phyloP scores from a whole-genome alignment of 192 early-diverging fungal species.

The Pilaira anomala region DNA sequence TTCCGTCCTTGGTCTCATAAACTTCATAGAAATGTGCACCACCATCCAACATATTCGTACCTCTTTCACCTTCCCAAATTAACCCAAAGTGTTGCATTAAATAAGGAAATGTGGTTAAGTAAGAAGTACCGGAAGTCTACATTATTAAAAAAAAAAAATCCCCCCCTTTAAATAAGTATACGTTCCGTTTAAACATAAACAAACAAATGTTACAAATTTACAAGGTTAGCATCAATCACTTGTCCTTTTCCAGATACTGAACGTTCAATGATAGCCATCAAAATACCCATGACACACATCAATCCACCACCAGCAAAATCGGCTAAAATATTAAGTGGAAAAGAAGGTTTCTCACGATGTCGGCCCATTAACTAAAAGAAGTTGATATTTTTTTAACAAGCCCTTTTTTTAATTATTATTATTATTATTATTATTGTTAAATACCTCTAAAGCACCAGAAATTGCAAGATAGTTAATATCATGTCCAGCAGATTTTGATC shows the following conservation, averaged over 20 bases:
- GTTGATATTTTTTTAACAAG: too few relatives aligned
- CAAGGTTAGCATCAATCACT: slow-evolving; percentile 60
- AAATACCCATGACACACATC: slow-evolving; percentile 60
- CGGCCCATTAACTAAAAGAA: slow-evolving; percentile 43
- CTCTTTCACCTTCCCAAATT: slow-evolving; percentile 49
- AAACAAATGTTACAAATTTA: slow-evolving; percentile 15
- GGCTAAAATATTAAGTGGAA: slow-evolving; percentile 40
- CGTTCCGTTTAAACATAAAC: not conserved
- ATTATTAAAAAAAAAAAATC: not conserved
- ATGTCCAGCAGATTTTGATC: slow-evolving; percentile 55
- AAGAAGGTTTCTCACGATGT: slow-evolving; percentile 41
- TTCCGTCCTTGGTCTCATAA: slow-evolving; percentile 64
- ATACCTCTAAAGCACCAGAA: slow-evolving; percentile 57
- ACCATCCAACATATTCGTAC: slow-evolving; percentile 59
- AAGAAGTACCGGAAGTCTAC: slow-evolving; percentile 48
- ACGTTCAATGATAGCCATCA: slow-evolving; percentile 62
- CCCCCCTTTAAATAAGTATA: too few relatives aligned
- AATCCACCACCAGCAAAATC: slow-evolving; percentile 71
- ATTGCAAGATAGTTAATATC: slow-evolving; percentile 71
- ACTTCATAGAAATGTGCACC: slow-evolving; percentile 68
- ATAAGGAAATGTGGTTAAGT: slow-evolving; percentile 59
- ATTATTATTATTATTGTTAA: not conserved
- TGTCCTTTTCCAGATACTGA: slow-evolving; percentile 58
- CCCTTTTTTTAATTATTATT: too few relatives aligned
- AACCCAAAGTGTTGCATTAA: slow-evolving; percentile 54